Percentiles rank a stretch among this genome's conserved stretches.
phyloP scores from a whole-genome alignment of 225 moss, liverwort and hornwort genomes.

The Asterella californica region DNA sequence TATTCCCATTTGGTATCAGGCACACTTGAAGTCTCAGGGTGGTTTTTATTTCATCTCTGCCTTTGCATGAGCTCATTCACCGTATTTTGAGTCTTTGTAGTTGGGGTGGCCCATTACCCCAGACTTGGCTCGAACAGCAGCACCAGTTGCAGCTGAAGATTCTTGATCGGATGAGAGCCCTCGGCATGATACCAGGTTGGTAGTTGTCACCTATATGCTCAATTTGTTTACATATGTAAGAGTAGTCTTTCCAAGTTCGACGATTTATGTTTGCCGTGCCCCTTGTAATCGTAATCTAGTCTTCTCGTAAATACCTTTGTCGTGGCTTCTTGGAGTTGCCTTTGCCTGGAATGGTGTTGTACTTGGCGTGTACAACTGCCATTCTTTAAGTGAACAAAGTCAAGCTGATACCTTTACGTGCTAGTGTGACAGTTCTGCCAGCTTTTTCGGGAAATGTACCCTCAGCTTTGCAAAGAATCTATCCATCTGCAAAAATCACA shows the following conservation, averaged over 20 bases:
- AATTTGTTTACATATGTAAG: not conserved
- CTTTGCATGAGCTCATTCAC: not conserved
- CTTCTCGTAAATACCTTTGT: not conserved
- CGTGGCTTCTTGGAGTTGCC: not conserved
- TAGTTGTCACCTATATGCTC: not conserved
- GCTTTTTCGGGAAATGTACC: slow-evolving; percentile 90
- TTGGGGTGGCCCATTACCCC: slow-evolving; percentile 91
- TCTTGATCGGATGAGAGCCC: slow-evolving; percentile 64
- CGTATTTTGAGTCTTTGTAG: slow-evolving; percentile 34
- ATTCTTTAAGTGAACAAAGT: not conserved
- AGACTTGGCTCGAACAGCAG: slow-evolving; percentile 80
- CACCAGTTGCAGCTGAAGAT: slow-evolving; percentile 67
- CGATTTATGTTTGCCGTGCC: not conserved
- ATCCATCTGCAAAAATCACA: slow-evolving; percentile 76
- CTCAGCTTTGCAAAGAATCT: slow-evolving; percentile 54
- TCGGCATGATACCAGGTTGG: slow-evolving; percentile 90
- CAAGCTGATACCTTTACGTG: not conserved
- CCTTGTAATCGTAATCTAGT: not conserved
- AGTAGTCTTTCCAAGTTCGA: not conserved
- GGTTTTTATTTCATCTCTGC: not conserved
- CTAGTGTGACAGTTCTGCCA: slow-evolving; percentile 58
- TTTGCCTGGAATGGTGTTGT: not conserved
- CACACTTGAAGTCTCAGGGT: not conserved
- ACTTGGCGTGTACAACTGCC: not conserved
- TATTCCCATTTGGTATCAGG: not conserved